Percentiles rank a stretch among this genome's conserved stretches.
Conservation (phyloP, 2,329 filamentous ascomycete species). For the Akanthomyces lecanii region DNA sequence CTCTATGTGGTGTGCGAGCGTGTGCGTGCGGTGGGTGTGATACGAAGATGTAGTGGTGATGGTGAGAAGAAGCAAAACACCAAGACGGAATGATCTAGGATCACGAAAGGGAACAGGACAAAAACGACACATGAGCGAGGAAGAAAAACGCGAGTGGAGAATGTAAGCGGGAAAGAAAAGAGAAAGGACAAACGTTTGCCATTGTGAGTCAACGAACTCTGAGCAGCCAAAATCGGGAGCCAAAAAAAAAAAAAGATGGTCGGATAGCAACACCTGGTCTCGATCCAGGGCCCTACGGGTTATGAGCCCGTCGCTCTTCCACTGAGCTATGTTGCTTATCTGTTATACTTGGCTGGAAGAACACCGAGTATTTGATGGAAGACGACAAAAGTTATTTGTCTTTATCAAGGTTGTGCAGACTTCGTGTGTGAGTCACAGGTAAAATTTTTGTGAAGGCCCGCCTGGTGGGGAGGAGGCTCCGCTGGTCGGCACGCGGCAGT, state of each 20-base stretch:
- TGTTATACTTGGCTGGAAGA: not conserved
- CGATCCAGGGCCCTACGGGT: slow-evolving; percentile 18
- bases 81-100: not conserved
- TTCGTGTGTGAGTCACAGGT: no score
- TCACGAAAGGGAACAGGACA: not conserved
- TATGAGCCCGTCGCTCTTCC: slow-evolving; percentile 18
- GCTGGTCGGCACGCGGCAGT: no score
- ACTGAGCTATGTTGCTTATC: slow-evolving; percentile 18
- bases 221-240: no score
- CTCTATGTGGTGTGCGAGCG: not conserved
- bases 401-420: no score
- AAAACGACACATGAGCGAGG: not conserved
- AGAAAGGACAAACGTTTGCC: not conserved
- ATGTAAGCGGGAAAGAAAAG: not conserved
- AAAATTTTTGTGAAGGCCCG: no score
- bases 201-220: not conserved
- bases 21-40: not conserved
- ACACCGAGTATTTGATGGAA: not conserved
- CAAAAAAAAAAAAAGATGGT: not conserved
- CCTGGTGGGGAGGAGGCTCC: no score
- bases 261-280: slow-evolving; percentile 18
- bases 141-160: not conserved
- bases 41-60: not conserved
- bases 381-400: no score
- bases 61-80: not conserved